Evolutionary conservation across 163 green algal species (phyloP).

Genomic region (Scenedesmus sp.): DNA sequence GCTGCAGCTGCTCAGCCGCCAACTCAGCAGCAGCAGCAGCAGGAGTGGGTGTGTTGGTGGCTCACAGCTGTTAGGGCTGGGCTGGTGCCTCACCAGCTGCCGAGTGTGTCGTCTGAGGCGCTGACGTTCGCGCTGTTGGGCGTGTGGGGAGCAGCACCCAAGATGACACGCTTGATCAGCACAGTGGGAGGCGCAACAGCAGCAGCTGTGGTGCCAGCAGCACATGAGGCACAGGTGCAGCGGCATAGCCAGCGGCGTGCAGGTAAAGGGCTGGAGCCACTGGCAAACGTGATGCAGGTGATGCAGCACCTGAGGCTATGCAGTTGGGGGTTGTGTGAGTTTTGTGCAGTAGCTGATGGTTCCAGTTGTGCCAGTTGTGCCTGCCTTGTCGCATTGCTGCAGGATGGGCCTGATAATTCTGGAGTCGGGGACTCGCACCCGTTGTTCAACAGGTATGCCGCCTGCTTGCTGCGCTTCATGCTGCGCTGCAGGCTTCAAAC

Average conservation of each 20-base stretch:
- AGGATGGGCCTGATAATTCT: too few species aligned
- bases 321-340: too few species aligned
- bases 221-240: neutral
- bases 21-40: neutral
- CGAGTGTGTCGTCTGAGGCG: neutral
- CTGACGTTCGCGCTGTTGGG: conserved; percentile 17
- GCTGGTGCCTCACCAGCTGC: neutral
- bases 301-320: too few species aligned
- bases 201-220: neutral
- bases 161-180: conserved; percentile 14
- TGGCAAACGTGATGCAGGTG: neutral
- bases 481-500: neutral
- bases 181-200: neutral
- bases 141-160: conserved; percentile 10
- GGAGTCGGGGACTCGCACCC: too few species aligned
- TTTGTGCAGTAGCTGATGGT: too few species aligned
- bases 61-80: neutral
- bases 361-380: neutral
- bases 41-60: neutral
- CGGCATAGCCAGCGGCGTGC: neutral
- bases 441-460: too few species aligned
- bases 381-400: neutral
- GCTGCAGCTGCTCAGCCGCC: neutral
- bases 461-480: neutral
- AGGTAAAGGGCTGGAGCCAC: neutral